Conservation (phyloP, 2,329 filamentous ascomycete species). For the Epichloe brachyelytri region DNA sequence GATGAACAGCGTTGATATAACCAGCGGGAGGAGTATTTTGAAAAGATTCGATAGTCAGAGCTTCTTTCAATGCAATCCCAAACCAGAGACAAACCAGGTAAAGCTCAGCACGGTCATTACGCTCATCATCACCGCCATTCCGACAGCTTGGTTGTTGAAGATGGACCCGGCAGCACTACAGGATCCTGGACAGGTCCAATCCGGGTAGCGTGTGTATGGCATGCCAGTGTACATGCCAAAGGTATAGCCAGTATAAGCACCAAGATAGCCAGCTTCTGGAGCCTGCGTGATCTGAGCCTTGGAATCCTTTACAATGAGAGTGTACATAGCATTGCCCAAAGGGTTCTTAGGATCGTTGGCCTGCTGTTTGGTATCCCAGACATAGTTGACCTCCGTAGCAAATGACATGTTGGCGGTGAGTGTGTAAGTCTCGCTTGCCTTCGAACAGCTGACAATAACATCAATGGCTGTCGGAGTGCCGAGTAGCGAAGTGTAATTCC, state of each 20-base stretch:
- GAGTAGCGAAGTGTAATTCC: constrained; percentile 52
- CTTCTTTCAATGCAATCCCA: constrained; percentile 22
- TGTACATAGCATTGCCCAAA: constrained; percentile 43
- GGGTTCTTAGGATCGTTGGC: constrained; percentile 31
- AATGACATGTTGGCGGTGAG: constrained; percentile 52
- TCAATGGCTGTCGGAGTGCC: constrained; percentile 48
- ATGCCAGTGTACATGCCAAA: constrained; percentile 46
- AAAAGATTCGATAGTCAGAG: background rate
- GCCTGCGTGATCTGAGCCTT: constrained; percentile 36
- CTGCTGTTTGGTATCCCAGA: constrained; percentile 45
- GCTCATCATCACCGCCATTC: constrained; percentile 40
- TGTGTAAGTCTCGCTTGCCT: constrained; percentile 41
- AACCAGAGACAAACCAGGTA: constrained; percentile 49
- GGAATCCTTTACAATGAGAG: constrained; percentile 48
- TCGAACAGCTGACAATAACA: constrained; percentile 43
- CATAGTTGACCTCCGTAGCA: constrained; percentile 34
- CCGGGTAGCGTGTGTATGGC: constrained; percentile 35
- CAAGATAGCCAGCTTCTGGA: constrained; percentile 43
- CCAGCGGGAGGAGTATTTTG: background rate
- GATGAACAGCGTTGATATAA: background rate
- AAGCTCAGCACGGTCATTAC: constrained; percentile 45
- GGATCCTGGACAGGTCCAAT: constrained; percentile 44
- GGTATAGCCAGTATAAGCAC: constrained; percentile 31
- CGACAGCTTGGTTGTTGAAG: constrained; percentile 33
- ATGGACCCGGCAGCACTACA: constrained; percentile 40